Base-by-base conservation (phyloP, 2,329 filamentous ascomycete genomes). In the Aspergillus unguis region DNA sequence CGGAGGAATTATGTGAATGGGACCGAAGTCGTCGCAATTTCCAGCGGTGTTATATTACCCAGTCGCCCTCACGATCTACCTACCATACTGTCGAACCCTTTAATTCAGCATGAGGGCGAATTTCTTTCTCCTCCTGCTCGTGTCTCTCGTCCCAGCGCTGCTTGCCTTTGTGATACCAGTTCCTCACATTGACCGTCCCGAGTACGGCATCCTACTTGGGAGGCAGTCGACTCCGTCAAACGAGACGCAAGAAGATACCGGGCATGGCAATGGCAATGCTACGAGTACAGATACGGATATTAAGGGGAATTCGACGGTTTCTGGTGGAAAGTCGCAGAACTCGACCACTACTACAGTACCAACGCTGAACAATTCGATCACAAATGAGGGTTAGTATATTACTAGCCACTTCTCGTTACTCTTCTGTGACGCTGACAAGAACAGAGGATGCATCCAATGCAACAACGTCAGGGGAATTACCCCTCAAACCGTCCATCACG, bases 401-500 rank as follows among this genome's bases (percentile, higher is more conserved):
- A 17, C 26, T 7, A 1, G 26, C n/a, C 25, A 10, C 9, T 40
- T 32, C 11, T 11, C 7, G 4, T 33, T 38, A 8, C 7, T 45
- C n/a, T 41, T 9, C 35, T 23, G 5, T 23, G 41, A n/a, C 29
- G 5, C 28, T 10, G 5, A 55, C 28, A 35, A 50, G 27, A 1
- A 6, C 37, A 31, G 49, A 42, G 57, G 60, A 64, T 55, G 56
- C 44, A 36, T 50, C 57, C 27, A 62, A 60, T 27, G 50, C 62
- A 37, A 54, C 58, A 37, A 60, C 62, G 31, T 59, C 62, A 1
- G 64, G 69, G 50, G 64, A 62, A 46, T 78, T 96, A 17, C 92
- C 92, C 0, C 75, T 96, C 32, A 64, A 81, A 26, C 91, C 92
- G 0, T 73, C 70, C 50, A 79, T 97, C 44, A 96, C 90, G 2